Evolutionary conservation across 331 rosid genomes (phyloP).

Genomic region (Arachis monticola): DNA sequence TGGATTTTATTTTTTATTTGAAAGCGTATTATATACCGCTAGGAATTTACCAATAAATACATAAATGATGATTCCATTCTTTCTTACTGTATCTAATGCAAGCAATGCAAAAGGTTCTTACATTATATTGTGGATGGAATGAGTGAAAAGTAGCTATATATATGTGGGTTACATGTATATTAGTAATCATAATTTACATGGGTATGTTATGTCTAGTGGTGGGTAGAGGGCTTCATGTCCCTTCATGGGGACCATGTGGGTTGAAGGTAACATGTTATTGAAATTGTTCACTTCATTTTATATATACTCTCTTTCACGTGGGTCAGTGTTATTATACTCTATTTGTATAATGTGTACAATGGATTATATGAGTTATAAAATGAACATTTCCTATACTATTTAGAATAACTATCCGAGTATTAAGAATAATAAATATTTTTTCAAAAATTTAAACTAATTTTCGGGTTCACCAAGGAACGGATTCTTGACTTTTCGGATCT

Average conservation of each 20-base stretch:
- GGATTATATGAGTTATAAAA: too few species aligned
- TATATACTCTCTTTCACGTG: slow-evolving; percentile 40
- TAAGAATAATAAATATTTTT: too few species aligned
- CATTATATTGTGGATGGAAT: neutral
- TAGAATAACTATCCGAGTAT: too few species aligned
- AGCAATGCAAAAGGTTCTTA: neutral
- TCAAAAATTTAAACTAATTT: too few species aligned
- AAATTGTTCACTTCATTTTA: slow-evolving; percentile 30
- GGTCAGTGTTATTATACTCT: slow-evolving; percentile 5
- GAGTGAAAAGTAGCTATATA: neutral
- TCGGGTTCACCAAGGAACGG: too few species aligned
- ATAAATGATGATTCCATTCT: slow-evolving; percentile 15
- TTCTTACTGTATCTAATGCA: neutral
- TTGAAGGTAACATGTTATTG: slow-evolving; percentile 20
- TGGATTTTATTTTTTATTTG: too few species aligned
- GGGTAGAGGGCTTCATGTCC: slow-evolving; percentile 49
- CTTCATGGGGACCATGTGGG: slow-evolving; percentile 57
- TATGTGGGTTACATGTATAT: slow-evolving; percentile 27
- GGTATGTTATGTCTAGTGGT: slow-evolving; percentile 38
- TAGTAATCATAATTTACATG: slow-evolving; percentile 40
- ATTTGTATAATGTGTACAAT: too few species aligned
- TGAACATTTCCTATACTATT: too few species aligned
- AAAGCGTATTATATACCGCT: too few species aligned
- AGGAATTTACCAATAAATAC: too few species aligned
- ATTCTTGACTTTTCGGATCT: too few species aligned